Base-by-base conservation (phyloP, 2,329 filamentous ascomycete genomes). In the Bipolaris oryzae region DNA sequence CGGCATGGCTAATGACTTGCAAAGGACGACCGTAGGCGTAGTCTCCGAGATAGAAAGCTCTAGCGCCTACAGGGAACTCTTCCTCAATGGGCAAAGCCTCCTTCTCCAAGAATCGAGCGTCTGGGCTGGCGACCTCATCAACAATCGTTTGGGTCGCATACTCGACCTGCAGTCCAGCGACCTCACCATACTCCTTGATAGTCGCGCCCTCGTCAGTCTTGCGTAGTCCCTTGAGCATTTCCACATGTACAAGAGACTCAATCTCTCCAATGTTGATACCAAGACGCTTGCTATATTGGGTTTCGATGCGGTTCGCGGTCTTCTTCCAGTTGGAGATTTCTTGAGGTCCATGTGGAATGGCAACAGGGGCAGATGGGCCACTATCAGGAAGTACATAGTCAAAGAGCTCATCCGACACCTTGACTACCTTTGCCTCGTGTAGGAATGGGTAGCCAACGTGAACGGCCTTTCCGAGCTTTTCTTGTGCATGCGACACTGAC, bases 371-470 rank as follows among this genome's bases (percentile, higher is more conserved):
- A 37, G 54, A 75, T 38, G 81, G 82, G 56, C 86, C 86, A 60
- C 87, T 83, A 33, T 87, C 82, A 1, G 89, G 84, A 34, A 95
- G 80, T 16, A 87, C 82, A 71, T 97, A 99, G 68, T 90, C 89
- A 73, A 98, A 98, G 25, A 98, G 82, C 74, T 98, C 94, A 73
- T 99, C 95, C 1, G 92, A 94, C 1, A 98, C 91, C 53, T 88
- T 89, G 49, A 91, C 84, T 28, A 99, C 88, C 78, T 94, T 94
- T 50, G 91, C 95, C 78, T 99, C 96, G 68, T 96, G 91, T 62
- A 99, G 79, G 79, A 97, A 99, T 1, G 95, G 95, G 71, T 96
- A 99, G 35, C 94, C 93, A 58, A 98, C 90, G 73, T 92, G 92
- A 57, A 96, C 93, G 58, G 88, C 87, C 76, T 94, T 85, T 42